Evolutionary conservation across 2,329 filamentous ascomycete species (phyloP).

Genomic region (Diplocarpon mali): DNA sequence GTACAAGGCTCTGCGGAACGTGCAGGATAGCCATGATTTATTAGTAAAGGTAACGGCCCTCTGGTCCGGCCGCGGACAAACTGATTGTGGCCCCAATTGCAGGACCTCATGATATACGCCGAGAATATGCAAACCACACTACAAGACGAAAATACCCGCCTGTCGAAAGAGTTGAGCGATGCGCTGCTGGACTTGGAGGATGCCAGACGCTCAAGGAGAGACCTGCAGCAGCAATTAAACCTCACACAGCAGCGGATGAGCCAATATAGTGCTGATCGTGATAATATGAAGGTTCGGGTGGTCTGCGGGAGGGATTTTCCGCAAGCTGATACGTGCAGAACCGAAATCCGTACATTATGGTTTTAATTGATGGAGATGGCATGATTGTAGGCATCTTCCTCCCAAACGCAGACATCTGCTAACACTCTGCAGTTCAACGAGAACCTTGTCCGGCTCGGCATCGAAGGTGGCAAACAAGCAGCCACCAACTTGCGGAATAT

Average conservation of each 20-base stretch:
- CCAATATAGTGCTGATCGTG: conserved; percentile 30
- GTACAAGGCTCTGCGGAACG: conserved; percentile 34
- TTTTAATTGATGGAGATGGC: conserved; percentile 53
- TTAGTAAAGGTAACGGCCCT: conserved; percentile 35
- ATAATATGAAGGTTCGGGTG: conserved; percentile 35
- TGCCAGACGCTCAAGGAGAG: conserved; percentile 36
- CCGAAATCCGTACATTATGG: conserved; percentile 46
- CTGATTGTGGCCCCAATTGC: conserved; percentile 4
- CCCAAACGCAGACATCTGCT: conserved; percentile 11
- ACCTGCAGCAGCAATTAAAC: conserved; percentile 38
- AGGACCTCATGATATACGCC: conserved; percentile 39
- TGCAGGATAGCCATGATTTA: conserved; percentile 33
- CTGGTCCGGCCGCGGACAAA: background rate
- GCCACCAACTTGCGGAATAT: conserved; percentile 36
- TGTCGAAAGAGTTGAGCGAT: conserved; percentile 34
- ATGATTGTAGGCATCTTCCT: conserved; percentile 37
- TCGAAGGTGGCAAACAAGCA: conserved; percentile 31
- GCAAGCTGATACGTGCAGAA: conserved; percentile 19
- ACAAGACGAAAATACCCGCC: conserved; percentile 33
- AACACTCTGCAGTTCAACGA: conserved; percentile 42
- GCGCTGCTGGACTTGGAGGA: conserved; percentile 39
- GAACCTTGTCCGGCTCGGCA: conserved; percentile 40
- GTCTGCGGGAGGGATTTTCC: background rate
- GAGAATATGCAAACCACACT: conserved; percentile 35
- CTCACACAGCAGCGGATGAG: conserved; percentile 30